These are phyloP conservation scores for Ophiostoma fasciatum DNA, from an alignment of 2,329 filamentous ascomycete genomes.

Conservation along the genomic window DNA sequence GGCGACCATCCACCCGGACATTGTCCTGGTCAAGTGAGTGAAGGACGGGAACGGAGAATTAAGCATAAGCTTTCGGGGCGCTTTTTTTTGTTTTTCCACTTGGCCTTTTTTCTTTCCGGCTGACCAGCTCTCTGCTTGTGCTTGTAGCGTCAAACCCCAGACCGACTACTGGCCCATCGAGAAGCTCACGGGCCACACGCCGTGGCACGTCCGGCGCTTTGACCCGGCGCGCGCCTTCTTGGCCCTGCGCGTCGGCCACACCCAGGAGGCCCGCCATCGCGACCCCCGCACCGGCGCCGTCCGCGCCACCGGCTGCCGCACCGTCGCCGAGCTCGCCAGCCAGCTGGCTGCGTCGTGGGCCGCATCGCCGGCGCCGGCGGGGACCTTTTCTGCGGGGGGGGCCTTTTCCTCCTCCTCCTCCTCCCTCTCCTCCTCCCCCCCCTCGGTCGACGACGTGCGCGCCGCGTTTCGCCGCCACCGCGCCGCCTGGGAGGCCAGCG, in stretches of 20 bases:
- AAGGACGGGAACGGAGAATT: no score
- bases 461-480: slow-evolving; percentile 1
- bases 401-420: not conserved
- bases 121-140: not conserved
- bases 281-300: slow-evolving; percentile 4
- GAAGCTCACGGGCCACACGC: slow-evolving; percentile 8
- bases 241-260: slow-evolving; percentile 9
- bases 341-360: no score
- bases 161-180: slow-evolving; percentile 11
- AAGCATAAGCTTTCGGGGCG: no score
- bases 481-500: slow-evolving; percentile 8
- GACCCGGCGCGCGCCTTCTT: slow-evolving; percentile 3
- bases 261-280: slow-evolving; percentile 7
- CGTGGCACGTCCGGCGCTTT: slow-evolving; percentile 10
- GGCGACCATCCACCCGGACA: slow-evolving; percentile 8
- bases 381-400: not conserved
- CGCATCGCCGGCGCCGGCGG: not conserved
- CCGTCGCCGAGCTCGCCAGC: slow-evolving; percentile 5
- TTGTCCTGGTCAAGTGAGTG: slow-evolving; percentile 10
- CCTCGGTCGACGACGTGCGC: slow-evolving; percentile 1
- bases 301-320: not conserved
- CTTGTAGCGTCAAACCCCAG: slow-evolving; percentile 5
- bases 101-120: no score
- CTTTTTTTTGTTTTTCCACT: no score
- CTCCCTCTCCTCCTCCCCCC: not conserved